Base-by-base conservation (phyloP, 768 basidiomycete genomes). In the Pisolithus tinctorius region DNA sequence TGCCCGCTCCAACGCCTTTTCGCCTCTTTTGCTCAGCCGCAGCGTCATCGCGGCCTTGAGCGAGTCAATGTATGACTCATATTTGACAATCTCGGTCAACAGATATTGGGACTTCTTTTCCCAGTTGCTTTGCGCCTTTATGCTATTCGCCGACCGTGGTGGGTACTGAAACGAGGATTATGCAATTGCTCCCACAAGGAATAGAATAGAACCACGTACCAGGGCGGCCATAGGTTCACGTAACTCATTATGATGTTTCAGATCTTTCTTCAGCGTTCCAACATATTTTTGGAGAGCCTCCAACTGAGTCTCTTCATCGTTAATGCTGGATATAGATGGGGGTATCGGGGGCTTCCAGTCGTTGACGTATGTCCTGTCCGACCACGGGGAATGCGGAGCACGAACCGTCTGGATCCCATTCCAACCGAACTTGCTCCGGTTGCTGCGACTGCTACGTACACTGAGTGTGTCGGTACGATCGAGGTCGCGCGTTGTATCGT, bases 281-380 rank as follows among this genome's bases (percentile, higher is more conserved):
- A 91, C 86, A 66, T 98, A 93, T 64, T 83, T 88, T 61, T 82
- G 82, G 38, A 98, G 69, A 20, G 91, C 87, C 38, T 98, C 94
- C 48, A 98, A 69, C 64, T 99, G 96, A 1, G 82, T 71, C 70
- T 99, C 95, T 64, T 99, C 96, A 59, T 94, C 91, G 42, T 97
- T 85, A 26, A 75, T 74, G 63, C 93, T 96, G 4, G 88, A 72
- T 36, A 93, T 83, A 7, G 84, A 79, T 14, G 95, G 89, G 0
- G 88, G 84, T 62, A 87, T 73, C 0, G 96, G 94, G 6, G 90
- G 76, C 63, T 93, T 94, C 96, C 96, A 99, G 47, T 99, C 96
- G 60, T 84, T 88, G 64, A 99, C 80, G 65, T 76, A 78, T 7
- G 80, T 80, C 60, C 85, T 77, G 57, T 97, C 93, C 16, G 74